These are phyloP conservation scores for Aspergillus fischeri DNA, from an alignment of 2,329 filamentous ascomycete species.

Conservation along the genomic window DNA sequence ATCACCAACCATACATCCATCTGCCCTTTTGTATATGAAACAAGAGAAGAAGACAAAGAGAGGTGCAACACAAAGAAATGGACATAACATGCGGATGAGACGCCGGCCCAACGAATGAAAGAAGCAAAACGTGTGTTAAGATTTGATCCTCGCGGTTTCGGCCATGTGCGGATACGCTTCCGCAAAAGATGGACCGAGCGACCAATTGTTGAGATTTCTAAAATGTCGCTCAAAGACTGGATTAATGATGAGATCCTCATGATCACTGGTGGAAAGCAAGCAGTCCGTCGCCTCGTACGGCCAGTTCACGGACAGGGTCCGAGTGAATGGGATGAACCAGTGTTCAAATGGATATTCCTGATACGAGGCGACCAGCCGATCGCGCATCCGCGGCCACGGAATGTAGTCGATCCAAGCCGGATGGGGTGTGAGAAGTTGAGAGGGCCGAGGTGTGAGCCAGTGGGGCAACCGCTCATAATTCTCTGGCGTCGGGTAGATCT, in stretches of 20 bases:
- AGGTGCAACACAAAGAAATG: neutral
- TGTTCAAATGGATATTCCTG: conserved; percentile 65
- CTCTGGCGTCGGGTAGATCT: conserved; percentile 71
- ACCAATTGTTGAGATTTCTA: conserved; percentile 74
- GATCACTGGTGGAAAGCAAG: conserved; percentile 51
- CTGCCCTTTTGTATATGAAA: neutral
- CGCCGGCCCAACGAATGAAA: too few relatives aligned
- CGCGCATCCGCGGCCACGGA: conserved; percentile 74
- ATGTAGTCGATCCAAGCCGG: conserved; percentile 80
- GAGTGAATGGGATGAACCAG: conserved; percentile 80
- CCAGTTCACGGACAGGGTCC: conserved; percentile 75
- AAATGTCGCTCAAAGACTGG: conserved; percentile 82
- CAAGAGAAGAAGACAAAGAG: neutral
- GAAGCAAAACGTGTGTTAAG: conserved; percentile 1
- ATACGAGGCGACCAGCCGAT: conserved; percentile 55
- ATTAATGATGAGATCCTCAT: conserved; percentile 71
- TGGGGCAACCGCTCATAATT: conserved; percentile 74
- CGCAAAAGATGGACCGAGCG: conserved; percentile 65
- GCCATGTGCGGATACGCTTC: conserved; percentile 58
- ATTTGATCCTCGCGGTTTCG: conserved; percentile 37
- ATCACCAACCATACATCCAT: neutral
- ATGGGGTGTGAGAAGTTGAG: conserved; percentile 65
- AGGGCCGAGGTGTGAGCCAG: conserved; percentile 64
- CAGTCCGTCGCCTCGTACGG: conserved; percentile 71
- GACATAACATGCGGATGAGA: too few relatives aligned